phyloP scores from a whole-genome alignment of 257 asterid species.

The Przewalskia tangutica region DNA sequence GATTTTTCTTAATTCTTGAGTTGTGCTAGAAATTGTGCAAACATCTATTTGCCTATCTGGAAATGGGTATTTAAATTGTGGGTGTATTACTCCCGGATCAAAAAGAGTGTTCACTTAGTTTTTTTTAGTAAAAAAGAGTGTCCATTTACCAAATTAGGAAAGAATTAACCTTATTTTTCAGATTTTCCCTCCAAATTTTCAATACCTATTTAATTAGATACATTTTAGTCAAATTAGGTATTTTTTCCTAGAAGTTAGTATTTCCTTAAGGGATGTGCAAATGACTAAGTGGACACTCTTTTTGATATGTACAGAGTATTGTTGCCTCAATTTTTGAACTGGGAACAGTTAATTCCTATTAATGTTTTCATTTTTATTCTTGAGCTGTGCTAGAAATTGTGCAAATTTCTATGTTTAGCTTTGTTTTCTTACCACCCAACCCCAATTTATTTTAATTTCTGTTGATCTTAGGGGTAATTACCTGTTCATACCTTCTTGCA shows the following conservation, averaged over 20 bases:
- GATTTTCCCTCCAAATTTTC: too few relatives aligned
- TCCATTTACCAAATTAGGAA: too few relatives aligned
- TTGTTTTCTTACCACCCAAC: not conserved
- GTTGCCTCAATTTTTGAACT: not conserved
- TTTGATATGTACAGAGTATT: too few relatives aligned
- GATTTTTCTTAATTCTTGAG: not conserved
- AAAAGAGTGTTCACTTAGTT: too few relatives aligned
- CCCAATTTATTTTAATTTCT: too few relatives aligned
- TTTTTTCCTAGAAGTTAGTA: too few relatives aligned
- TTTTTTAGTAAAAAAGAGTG: too few relatives aligned
- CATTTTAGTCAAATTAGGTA: too few relatives aligned
- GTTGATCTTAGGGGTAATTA: not conserved
- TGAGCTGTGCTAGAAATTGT: not conserved
- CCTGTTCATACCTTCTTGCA: not conserved
- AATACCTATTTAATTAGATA: too few relatives aligned
- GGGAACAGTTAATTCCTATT: not conserved
- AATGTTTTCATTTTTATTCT: not conserved
- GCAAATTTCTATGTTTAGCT: not conserved
- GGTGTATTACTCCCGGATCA: not conserved
- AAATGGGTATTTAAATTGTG: not conserved
- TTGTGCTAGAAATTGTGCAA: not conserved
- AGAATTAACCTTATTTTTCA: too few relatives aligned
- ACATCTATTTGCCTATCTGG: not conserved
- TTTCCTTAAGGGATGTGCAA: too few relatives aligned
- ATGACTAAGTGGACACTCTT: too few relatives aligned